Percentiles rank a stretch among this genome's conserved stretches.
phyloP scores from a whole-genome alignment of 208 protist genomes.

The Tetramitus jugosus region DNA sequence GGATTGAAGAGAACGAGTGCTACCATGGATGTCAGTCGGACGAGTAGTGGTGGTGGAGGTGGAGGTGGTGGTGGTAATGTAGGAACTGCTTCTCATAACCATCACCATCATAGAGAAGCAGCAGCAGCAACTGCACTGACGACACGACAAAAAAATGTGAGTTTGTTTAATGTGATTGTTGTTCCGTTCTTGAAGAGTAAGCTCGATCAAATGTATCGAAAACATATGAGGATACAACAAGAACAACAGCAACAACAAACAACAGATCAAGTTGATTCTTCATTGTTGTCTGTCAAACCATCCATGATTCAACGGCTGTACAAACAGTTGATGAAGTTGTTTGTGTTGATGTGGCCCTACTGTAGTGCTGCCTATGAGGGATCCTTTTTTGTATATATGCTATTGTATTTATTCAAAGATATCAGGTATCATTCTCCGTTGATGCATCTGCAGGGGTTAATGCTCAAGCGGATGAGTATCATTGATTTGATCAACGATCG shows the following conservation, averaged over 20 bases:
- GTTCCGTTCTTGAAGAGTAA: constrained; percentile 9
- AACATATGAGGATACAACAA: neutral
- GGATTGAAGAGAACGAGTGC: neutral
- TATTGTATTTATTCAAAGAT: neutral
- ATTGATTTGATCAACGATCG: neutral
- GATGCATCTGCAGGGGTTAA: neutral
- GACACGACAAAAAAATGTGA: neutral
- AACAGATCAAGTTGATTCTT: neutral
- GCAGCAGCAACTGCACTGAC: neutral
- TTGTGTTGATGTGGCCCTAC: constrained; percentile 7
- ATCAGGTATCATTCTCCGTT: neutral
- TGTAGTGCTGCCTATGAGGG: neutral
- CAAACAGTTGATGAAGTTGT: neutral
- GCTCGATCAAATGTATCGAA: neutral
- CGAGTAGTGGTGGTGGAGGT: neutral
- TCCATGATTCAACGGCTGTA: neutral
- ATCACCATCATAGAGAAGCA: neutral
- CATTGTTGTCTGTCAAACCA: neutral
- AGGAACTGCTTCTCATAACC: neutral
- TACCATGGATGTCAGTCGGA: neutral
- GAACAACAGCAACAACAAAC: neutral
- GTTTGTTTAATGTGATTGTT: neutral
- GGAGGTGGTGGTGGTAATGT: neutral
- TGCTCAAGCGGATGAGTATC: neutral
- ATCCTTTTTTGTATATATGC: neutral